Evolutionary conservation across 2,329 filamentous ascomycete species (phyloP).

Genomic region (Aspergillus unguis): DNA sequence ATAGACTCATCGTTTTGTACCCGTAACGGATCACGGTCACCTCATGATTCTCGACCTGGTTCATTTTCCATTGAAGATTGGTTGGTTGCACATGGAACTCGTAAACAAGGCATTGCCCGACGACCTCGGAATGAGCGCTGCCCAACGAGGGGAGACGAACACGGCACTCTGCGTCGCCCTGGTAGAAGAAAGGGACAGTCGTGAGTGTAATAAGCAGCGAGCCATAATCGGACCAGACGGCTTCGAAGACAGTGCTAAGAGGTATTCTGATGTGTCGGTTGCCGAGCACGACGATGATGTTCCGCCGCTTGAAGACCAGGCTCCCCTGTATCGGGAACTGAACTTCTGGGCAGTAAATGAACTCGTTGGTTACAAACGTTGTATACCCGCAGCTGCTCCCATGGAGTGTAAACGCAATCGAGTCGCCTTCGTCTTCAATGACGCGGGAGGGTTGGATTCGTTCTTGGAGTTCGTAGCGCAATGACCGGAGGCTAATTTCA

Average conservation of each 20-base stretch:
- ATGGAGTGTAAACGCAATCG: slow-evolving; percentile 6
- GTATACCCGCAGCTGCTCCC: slow-evolving; percentile 49
- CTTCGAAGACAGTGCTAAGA: slow-evolving; percentile 49
- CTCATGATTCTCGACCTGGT: slow-evolving; percentile 22
- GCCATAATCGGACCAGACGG: slow-evolving; percentile 40
- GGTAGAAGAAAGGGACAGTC: slow-evolving; percentile 52
- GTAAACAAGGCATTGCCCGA: slow-evolving; percentile 45
- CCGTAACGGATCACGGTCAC: slow-evolving; percentile 11
- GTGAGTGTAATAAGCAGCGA: slow-evolving; percentile 51
- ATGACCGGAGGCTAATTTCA: slow-evolving; percentile 33
- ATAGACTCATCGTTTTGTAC: background rate
- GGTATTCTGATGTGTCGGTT: slow-evolving; percentile 48
- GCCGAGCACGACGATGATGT: slow-evolving; percentile 41
- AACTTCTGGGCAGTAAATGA: slow-evolving; percentile 42
- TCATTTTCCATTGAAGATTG: slow-evolving; percentile 23
- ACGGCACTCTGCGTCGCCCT: background rate
- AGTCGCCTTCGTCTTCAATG: slow-evolving; percentile 17
- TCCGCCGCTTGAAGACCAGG: slow-evolving; percentile 43
- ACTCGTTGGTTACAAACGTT: slow-evolving; percentile 33
- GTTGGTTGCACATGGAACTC: slow-evolving; percentile 29
- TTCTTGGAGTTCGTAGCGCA: slow-evolving; percentile 32
- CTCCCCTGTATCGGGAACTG: slow-evolving; percentile 12
- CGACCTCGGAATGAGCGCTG: slow-evolving; percentile 7
- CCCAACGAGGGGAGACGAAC: slow-evolving; percentile 9
- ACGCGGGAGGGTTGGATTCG: slow-evolving; percentile 11